A percentile compares a stretch with the other conserved stretches of the same genome.
phyloP scores from a whole-genome alignment of 2,329 filamentous ascomycete species.

The Raffaelea ambrosiae region DNA sequence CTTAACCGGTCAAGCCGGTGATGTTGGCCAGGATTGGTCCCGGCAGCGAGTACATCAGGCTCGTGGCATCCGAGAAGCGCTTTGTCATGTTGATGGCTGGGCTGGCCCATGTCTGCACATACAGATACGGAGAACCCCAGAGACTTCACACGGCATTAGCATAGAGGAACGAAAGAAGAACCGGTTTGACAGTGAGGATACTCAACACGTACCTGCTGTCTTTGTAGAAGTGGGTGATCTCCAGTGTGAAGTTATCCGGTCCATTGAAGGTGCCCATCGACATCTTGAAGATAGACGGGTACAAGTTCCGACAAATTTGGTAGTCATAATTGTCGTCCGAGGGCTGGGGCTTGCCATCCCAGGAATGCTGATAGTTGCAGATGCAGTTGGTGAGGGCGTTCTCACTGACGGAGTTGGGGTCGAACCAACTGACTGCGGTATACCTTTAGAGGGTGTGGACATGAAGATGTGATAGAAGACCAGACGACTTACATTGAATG shows the following conservation, averaged over 20 bases:
- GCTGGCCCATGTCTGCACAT: slow-evolving; percentile 9
- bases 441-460: neutral
- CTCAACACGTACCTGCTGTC: slow-evolving; percentile 16
- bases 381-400: slow-evolving; percentile 17
- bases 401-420: slow-evolving; percentile 20
- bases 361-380: slow-evolving; percentile 16
- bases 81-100: slow-evolving; percentile 4
- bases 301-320: slow-evolving; percentile 4
- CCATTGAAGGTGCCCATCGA: slow-evolving; percentile 14
- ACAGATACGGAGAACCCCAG: slow-evolving; percentile 9
- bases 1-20: slow-evolving; percentile 1
- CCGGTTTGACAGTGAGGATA: neutral
- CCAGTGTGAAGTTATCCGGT: slow-evolving; percentile 16
- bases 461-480: neutral
- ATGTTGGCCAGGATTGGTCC: slow-evolving; percentile 10
- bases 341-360: slow-evolving; percentile 14
- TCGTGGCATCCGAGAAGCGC: neutral
- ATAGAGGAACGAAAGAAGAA: neutral
- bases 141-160: slow-evolving; percentile 1
- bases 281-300: slow-evolving; percentile 15
- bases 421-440: slow-evolving; percentile 17
- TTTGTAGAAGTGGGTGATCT: slow-evolving; percentile 17
- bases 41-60: slow-evolving; percentile 3
- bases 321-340: slow-evolving; percentile 6
- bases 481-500: slow-evolving; percentile 14